Evolutionary conservation across 176 grass and related monocot genomes (phyloP).

Genomic region (Otatea glauca): DNA sequence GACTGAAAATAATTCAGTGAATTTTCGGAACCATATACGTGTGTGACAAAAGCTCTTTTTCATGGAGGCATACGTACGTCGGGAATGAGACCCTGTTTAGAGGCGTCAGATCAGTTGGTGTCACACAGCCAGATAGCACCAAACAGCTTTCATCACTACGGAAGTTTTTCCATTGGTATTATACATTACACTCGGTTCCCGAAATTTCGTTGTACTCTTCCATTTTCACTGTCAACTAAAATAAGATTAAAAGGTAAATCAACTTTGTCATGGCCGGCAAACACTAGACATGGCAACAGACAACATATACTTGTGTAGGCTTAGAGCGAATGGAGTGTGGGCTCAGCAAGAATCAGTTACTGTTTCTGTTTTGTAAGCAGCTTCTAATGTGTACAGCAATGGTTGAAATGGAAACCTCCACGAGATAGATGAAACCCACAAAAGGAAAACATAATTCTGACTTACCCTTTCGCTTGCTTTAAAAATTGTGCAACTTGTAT

Average conservation of each 20-base stretch:
- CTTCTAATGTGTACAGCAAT: neutral
- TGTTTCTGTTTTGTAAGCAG: no score
- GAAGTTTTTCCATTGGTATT: neutral
- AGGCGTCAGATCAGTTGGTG: conserved; percentile 15
- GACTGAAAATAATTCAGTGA: neutral
- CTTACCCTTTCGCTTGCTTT: no score
- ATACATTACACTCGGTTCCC: neutral
- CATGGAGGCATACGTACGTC: neutral
- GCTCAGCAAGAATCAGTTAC: neutral
- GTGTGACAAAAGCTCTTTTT: neutral
- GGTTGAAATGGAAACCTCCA: conserved; percentile 29
- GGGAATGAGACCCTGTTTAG: neutral
- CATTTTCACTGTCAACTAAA: neutral
- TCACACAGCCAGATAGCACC: neutral
- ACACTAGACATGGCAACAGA: neutral
- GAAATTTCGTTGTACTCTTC: neutral
- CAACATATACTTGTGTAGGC: neutral
- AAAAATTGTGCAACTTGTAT: no score
- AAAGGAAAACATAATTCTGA: neutral
- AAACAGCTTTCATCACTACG: neutral
- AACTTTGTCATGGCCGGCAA: neutral
- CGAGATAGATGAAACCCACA: neutral
- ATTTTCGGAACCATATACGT: neutral
- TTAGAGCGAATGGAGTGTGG: neutral
- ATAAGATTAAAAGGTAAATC: neutral